Evolutionary conservation across 139 green algal genomes (phyloP).

Genomic region (Zygnema cylindricum): DNA sequence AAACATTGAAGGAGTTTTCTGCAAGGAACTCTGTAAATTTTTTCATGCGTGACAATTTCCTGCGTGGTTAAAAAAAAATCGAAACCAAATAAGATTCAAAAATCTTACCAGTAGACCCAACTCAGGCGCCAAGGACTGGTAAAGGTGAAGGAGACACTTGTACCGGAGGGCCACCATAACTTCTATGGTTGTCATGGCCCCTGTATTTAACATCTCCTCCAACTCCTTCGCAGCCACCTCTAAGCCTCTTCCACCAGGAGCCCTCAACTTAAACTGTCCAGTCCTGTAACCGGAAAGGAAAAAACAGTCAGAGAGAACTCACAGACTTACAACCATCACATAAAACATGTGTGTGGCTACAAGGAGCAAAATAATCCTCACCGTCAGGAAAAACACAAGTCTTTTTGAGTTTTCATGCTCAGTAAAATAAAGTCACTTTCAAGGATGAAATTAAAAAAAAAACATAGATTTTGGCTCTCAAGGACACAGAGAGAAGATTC

Average conservation of each 20-base stretch:
- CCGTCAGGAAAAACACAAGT: no score
- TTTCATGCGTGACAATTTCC: no score
- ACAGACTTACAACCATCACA: no score
- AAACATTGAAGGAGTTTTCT: no score
- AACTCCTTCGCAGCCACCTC: background rate
- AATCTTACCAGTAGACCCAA: background rate
- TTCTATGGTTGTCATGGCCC: slow-evolving; percentile 1
- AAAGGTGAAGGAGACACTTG: slow-evolving; percentile 30
- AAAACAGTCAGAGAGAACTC: background rate
- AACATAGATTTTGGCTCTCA: no score
- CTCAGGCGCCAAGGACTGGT: background rate
- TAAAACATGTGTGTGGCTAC: no score
- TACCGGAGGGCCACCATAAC: background rate
- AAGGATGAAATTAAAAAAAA: no score
- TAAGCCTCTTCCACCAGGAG: background rate
- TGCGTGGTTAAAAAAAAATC: slow-evolving; percentile 28
- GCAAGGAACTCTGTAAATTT: no score
- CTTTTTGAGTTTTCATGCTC: no score
- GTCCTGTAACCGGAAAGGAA: background rate
- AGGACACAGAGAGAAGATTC: no score
- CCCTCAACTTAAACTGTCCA: background rate
- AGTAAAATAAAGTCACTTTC: no score
- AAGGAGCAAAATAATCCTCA: no score
- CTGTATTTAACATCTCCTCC: slow-evolving; percentile 2
- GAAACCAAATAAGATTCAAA: background rate